Conservation (phyloP, 192 early-diverging fungal genomes). For the Endogone sp. region DNA sequence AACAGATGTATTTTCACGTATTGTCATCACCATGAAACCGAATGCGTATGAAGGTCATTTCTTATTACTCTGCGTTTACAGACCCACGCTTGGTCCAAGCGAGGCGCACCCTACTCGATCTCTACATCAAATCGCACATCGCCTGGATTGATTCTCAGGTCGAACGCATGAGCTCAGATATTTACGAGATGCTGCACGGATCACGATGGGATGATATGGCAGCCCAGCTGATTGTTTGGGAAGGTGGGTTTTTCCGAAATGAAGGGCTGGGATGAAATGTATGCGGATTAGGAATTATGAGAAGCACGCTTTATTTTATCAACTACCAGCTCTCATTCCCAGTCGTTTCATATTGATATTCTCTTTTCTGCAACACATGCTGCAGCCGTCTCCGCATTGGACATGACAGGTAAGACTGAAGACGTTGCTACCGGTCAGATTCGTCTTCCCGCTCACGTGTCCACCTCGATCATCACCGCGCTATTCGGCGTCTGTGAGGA, state of each 20-base stretch:
- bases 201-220: neutral
- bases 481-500: constrained; percentile 42
- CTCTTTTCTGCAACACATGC: constrained; percentile 2
- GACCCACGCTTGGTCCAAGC: neutral
- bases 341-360: no score
- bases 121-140: neutral
- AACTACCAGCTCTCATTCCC: neutral
- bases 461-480: constrained; percentile 29
- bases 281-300: neutral
- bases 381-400: neutral
- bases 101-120: neutral
- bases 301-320: neutral
- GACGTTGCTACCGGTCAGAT: constrained; percentile 12
- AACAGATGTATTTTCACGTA: no score
- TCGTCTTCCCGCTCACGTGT: constrained; percentile 37
- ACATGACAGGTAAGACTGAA: neutral
- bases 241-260: constrained; percentile 2
- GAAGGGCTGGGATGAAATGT: no score
- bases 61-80: neutral
- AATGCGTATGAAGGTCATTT: no score
- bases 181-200: neutral
- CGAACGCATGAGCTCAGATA: neutral
- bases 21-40: neutral
- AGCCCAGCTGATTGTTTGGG: constrained; percentile 1
- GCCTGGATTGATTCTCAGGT: neutral